Conservation (phyloP, 1,284 basidiomycete species). For the Cutaneotrichosporon sp. region DNA sequence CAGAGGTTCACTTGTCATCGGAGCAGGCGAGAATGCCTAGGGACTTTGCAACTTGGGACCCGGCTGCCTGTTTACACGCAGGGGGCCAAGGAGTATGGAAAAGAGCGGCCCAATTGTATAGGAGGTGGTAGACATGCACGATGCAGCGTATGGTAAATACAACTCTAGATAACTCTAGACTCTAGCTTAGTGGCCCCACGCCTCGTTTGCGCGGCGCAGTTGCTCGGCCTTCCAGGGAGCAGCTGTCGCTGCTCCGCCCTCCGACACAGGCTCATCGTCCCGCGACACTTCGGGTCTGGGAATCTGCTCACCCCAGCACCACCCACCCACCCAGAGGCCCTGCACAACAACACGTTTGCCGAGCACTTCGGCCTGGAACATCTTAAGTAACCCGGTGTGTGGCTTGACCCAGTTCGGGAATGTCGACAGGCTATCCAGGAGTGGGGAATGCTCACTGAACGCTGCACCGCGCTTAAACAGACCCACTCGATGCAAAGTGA, state of each 20-base stretch:
- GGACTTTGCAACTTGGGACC: no score
- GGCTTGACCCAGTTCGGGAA: conserved; percentile 89
- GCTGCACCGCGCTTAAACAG: conserved; percentile 75
- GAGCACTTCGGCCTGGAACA: conserved; percentile 96
- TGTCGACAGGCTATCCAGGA: conserved; percentile 79
- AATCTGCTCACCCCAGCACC: conserved; percentile 42
- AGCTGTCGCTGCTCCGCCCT: conserved; percentile 11
- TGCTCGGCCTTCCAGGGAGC: conserved; percentile 15
- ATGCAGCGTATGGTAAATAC: neutral
- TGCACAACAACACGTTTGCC: conserved; percentile 96
- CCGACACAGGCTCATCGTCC: conserved; percentile 5
- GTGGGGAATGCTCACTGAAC: conserved; percentile 89
- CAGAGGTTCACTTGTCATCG: no score
- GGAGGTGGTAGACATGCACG: neutral
- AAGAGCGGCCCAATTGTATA: neutral
- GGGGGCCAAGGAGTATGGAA: no score
- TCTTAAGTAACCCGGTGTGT: conserved; percentile 85
- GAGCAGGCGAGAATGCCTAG: no score
- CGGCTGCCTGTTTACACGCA: no score
- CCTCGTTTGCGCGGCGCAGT: conserved; percentile 1
- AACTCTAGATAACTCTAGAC: neutral
- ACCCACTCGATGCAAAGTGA: conserved; percentile 75
- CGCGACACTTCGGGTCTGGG: conserved; percentile 11
- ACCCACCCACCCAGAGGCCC: conserved; percentile 82
- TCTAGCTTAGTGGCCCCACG: conserved; percentile 8